A percentile compares a stretch with the other conserved stretches of the same genome.
Conservation (phyloP, 2,329 filamentous ascomycete species). For the Colletotrichum viniferum region DNA sequence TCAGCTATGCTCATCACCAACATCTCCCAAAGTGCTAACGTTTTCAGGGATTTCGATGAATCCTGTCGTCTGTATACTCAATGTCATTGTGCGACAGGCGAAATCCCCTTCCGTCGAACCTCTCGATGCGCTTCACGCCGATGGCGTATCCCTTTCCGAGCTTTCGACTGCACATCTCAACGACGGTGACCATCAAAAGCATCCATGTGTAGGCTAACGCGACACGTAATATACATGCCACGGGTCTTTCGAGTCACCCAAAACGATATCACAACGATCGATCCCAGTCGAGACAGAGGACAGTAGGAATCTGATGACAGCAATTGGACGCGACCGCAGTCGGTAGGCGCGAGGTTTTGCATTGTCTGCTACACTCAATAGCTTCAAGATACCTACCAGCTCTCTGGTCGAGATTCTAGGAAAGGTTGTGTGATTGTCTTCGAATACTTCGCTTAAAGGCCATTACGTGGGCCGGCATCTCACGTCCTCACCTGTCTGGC, state of each 20-base stretch:
- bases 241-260: neutral
- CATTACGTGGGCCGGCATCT: neutral
- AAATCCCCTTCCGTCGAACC: rapidly evolving
- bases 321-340: neutral
- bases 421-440: rapidly evolving
- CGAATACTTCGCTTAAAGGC: neutral
- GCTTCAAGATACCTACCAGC: neutral
- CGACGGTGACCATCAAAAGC: neutral
- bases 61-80: neutral
- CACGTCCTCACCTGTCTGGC: neutral
- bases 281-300: neutral
- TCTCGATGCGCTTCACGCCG: neutral
- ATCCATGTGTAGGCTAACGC: neutral
- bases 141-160: neutral
- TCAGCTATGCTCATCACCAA: neutral
- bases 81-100: neutral
- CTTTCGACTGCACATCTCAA: neutral
- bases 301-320: neutral
- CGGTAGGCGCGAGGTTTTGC: neutral
- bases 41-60: neutral
- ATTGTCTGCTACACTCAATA: neutral
- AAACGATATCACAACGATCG: neutral
- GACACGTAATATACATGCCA: neutral
- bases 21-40: neutral
- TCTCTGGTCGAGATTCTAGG: neutral